Evolutionary conservation across 2,329 filamentous ascomycete species (phyloP), one percentile per base, ranked within the genome.

Genomic region (Zelopaecilomyces penicillatus): DNA sequence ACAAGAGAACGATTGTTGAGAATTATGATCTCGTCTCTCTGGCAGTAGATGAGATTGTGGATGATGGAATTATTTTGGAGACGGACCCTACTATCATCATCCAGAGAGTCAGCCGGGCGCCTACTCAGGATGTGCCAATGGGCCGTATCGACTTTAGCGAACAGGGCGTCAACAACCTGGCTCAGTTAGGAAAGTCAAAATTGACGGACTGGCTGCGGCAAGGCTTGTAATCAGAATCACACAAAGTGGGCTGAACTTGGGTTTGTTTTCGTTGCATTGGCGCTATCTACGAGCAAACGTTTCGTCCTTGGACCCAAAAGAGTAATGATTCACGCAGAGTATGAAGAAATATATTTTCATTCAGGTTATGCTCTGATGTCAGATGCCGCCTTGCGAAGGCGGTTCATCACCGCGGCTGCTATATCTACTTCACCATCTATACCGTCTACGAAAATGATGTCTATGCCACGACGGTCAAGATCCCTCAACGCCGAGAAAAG

Each of bases 21-120:
- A 97, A 97, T 77, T 98, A 97, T 74, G 93, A 97, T 67, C 78
- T 97, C 26, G 87, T 96, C 50, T 86, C 89, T 10, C 80, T 98
- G 43, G 87, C 90, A 37, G 87, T 98, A 52, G 93, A 98, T 66
- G 93, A 98, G 67, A 91, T 94, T 50, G 80, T 94, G 43, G 89
- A 95, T 66, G 89, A 95, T 61, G 93, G 93, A 49, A 94, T 97
- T 62, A 91, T 98, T 57, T 80, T 98, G 50, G 93, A 98, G 71
- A 97, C 91, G 1, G 93, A 98, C 64, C 90, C 93, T 1, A 91
- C 93, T 52, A 86, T 95, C 58, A 87, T 98, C 54, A 85, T 91
- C 40, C 89, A 89, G 63, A 76, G 93, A 55, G 93, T 97, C 58
- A 95, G 87, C 75, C 84, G 85, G 65, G 90, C 93, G 35, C 93